Evolutionary conservation across 495 filamentous ascomycete species (phyloP).

Genomic region (Hypoxylon intermedium): DNA sequence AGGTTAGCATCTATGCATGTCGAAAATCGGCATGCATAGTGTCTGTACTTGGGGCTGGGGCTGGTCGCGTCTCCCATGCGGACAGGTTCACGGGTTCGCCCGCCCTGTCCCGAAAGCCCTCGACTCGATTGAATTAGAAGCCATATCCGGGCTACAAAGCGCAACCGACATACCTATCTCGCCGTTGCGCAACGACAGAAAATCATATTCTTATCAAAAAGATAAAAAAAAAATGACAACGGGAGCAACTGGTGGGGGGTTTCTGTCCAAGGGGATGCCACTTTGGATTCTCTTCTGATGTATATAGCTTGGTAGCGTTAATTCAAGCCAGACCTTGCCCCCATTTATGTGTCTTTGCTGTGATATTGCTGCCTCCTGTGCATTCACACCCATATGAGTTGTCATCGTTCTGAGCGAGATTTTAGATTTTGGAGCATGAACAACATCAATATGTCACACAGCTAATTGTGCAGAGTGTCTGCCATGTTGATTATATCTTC

Average conservation of each 20-base stretch:
- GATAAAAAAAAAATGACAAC: slow-evolving; percentile 34
- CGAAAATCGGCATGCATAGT: slow-evolving; percentile 15
- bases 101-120: slow-evolving; percentile 49
- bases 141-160: slow-evolving; percentile 29
- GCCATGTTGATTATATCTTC: no score
- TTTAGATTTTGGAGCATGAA: no score
- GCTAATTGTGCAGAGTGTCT: no score
- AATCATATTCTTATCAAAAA: slow-evolving; percentile 18
- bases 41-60: slow-evolving; percentile 45
- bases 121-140: slow-evolving; percentile 41
- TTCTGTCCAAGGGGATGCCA: slow-evolving; percentile 31
- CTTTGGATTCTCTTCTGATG: slow-evolving; percentile 32
- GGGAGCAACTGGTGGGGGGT: slow-evolving; percentile 37
- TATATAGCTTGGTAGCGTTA: slow-evolving; percentile 40
- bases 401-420: no score
- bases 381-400: no score
- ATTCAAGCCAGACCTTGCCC: slow-evolving; percentile 43
- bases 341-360: slow-evolving; percentile 8
- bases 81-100: slow-evolving; percentile 46
- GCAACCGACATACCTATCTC: slow-evolving; percentile 12
- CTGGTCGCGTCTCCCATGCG: slow-evolving; percentile 56
- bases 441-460: no score
- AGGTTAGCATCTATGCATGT: slow-evolving; percentile 9
- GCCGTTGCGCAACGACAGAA: slow-evolving; percentile 30
- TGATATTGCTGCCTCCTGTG: background rate